Evolutionary conservation across 805 yeast genomes (phyloP), one percentile per base, ranked within the genome.

Genomic region (Kuraishia hungarica): DNA sequence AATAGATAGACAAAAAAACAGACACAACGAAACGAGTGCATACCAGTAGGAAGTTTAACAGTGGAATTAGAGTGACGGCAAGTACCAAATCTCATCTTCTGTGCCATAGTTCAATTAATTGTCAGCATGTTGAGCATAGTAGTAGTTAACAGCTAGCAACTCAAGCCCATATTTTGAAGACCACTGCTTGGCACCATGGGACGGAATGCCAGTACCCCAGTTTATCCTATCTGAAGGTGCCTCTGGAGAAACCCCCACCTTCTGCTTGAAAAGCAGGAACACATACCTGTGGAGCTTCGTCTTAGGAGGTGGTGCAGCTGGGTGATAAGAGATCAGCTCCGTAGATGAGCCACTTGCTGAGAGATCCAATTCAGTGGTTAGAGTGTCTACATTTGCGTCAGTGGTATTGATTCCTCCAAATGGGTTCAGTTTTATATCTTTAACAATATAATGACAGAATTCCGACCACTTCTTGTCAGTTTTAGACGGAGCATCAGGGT

Each of bases 401-500:
- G 63, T 60, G 47, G 62, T 63, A 51, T 67, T 62, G 53, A 64
- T 61, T 39, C 73, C 68, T 21, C 72, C 76, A 48, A 75, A 64
- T 21, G 72, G 68, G 53, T 71, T 73, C 61, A 82, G 70, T 48
- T 72, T 64, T 62, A 85, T 76, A 60, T 85, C 84, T 2, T 82
- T 70, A 35, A 76, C 72, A 47, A 91, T 73, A 77, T 81, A 89
- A 72, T 91, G 97, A 54, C 87, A 83, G 67, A 76, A 91, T 69
- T 91, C 96, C 2, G 94, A 85, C 96, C 96, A 90, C 66, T 84
- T 89, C 64, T 85, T 82, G 67, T 91, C 97, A 2, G 80, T 77
- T 61, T 83, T 79, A 2, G 91, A 80, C 15, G 97, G 97, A 7
- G 97, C 97, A 73, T 91, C 97, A 1, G 97, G 97, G 69, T 91